Evolutionary conservation across 1,284 basidiomycete genomes (phyloP).

Genomic region (Trichosporon sp.): DNA sequence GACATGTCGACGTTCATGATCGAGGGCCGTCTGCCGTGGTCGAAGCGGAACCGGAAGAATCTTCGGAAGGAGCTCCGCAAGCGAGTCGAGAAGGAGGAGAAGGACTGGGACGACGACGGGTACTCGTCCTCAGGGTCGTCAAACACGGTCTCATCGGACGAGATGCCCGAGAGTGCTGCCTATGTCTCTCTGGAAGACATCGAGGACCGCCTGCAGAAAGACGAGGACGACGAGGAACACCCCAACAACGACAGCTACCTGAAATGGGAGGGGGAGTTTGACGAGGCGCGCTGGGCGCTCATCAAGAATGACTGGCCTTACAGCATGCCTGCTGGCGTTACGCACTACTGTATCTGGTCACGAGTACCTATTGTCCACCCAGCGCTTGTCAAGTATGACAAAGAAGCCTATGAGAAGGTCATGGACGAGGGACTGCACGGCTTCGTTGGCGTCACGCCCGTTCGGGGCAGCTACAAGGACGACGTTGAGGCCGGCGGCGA

Average conservation of each 20-base stretch:
- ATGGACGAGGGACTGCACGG: slow-evolving; percentile 40
- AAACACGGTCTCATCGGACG: background rate
- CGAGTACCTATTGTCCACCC: slow-evolving; percentile 45
- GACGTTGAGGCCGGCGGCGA: slow-evolving; percentile 29
- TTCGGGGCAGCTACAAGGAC: slow-evolving; percentile 29
- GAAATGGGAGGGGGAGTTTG: slow-evolving; percentile 28
- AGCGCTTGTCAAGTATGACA: slow-evolving; percentile 35
- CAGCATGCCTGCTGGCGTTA: slow-evolving; percentile 38
- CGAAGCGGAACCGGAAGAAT: slow-evolving; percentile 3
- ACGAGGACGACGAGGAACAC: slow-evolving; percentile 19
- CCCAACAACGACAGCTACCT: slow-evolving; percentile 25
- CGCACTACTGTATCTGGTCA: slow-evolving; percentile 45
- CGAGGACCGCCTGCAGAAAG: slow-evolving; percentile 8
- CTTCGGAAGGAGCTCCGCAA: background rate
- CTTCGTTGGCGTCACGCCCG: slow-evolving; percentile 40
- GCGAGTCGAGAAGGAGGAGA: slow-evolving; percentile 4
- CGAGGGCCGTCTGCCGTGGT: slow-evolving; percentile 7
- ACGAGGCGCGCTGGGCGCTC: slow-evolving; percentile 35
- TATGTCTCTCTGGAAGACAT: slow-evolving; percentile 5
- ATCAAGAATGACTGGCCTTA: slow-evolving; percentile 48
- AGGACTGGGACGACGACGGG: slow-evolving; percentile 1
- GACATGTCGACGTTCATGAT: slow-evolving; percentile 32
- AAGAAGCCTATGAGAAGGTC: slow-evolving; percentile 32
- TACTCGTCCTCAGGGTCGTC: background rate
- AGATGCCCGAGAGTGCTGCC: background rate